These are phyloP conservation scores for Starmera caribaea DNA, from an alignment of 805 yeast species.

Conservation along the genomic window DNA sequence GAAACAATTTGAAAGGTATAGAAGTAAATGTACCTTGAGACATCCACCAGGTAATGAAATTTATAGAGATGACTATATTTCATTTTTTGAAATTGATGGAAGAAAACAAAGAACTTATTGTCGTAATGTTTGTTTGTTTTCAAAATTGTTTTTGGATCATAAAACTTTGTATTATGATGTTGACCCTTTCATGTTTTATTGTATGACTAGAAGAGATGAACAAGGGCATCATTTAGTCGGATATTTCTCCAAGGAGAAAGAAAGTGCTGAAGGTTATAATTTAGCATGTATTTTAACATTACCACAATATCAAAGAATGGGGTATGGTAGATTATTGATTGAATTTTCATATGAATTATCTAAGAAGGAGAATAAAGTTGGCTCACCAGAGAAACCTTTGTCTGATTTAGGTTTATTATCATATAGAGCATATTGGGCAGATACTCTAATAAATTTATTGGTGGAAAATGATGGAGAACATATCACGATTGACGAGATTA, in stretches of 20 bases:
- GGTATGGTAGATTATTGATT: conserved; percentile 85
- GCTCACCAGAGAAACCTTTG: conserved; percentile 96
- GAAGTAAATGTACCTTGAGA: conserved; percentile 76
- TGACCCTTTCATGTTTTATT: conserved; percentile 92
- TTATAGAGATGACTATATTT: conserved; percentile 83
- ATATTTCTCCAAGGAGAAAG: conserved; percentile 94
- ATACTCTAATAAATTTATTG: conserved; percentile 65
- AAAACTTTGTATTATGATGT: conserved; percentile 95
- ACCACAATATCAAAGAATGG: conserved; percentile 94
- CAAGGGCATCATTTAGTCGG: conserved; percentile 95
- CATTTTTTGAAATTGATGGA: conserved; percentile 97
- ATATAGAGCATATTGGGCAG: conserved; percentile 96
- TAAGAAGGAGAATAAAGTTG: conserved; percentile 79
- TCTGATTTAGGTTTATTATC: conserved; percentile 90
- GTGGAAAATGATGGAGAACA: conserved; percentile 44
- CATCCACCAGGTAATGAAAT: conserved; percentile 99
- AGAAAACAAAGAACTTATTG: conserved; percentile 96
- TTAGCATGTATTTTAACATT: conserved; percentile 94
- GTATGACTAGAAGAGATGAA: conserved; percentile 87
- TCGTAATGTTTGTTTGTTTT: conserved; percentile 83
- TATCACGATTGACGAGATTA: conserved; percentile 83
- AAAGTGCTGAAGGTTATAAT: conserved; percentile 88
- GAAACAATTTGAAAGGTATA: conserved; percentile 87
- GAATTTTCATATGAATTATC: conserved; percentile 91
- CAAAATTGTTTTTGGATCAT: conserved; percentile 88